Evolutionary conservation across 2,329 filamentous ascomycete species (phyloP), one percentile per base, ranked within the genome.

Genomic region (Aspergillus transmontanensis): DNA sequence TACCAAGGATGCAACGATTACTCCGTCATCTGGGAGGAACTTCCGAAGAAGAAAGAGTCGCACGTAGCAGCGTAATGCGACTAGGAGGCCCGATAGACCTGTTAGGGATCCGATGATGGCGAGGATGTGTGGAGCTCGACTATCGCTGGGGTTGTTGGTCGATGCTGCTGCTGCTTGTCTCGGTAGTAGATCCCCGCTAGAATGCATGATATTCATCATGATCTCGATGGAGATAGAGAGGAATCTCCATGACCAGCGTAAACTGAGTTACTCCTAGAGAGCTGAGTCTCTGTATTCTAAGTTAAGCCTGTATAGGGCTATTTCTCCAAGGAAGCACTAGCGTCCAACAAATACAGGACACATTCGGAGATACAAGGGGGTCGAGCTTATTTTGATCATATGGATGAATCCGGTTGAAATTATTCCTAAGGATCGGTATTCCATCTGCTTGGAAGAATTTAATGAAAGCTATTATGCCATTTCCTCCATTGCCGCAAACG

Each of bases 1-100:
- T 66, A 83, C 75, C 73, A 77, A 75, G 4, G 82, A 78, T 4
- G 72, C 62, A 1, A 80, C 57, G 68, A 85, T 84, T 2, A 80
- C 64, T 62, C 76, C 81, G 68, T 86, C 84, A 74, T 87, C 85
- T 28, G 75, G 67, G 2, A 84, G 83, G 51, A 82, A 75, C 32
- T 80, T 81, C 28, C 79, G 81, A 51, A 86, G 76, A 71, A 86
- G 79, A 12, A 71, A 68, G 2, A 78, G 30, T 12, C 84, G 78
- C 30, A 85, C 84, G 62, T 82, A 84, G 39, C 80, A 69, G 34
- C 83, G 78, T n/a, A 80, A 70, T 5, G 77, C 7, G 1, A 83
- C 79, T 1, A 76, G 71, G 11, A 82, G 56, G 0, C 77, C 68
- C 1, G 82, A 79, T 14, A 79, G 48, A 0, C 72, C 69, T 16